Conservation (phyloP, 352 stramenopile species). For the Phytophthora litchii region DNA sequence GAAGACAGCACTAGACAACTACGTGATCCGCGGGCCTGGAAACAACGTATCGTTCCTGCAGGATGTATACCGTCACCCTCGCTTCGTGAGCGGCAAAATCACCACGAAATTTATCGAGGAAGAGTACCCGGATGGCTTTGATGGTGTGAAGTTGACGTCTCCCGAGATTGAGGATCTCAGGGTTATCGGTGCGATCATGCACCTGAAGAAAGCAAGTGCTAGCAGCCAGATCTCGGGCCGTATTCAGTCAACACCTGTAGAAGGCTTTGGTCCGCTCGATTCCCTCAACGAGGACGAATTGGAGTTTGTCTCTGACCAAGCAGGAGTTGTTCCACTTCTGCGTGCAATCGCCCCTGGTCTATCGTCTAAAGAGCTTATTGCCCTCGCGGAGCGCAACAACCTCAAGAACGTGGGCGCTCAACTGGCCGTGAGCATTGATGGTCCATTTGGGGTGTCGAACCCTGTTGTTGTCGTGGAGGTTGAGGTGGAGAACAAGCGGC, state of each 20-base stretch:
- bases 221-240: slow-evolving; percentile 40
- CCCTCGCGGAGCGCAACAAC: slow-evolving; percentile 51
- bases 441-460: slow-evolving; percentile 53
- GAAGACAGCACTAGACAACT: slow-evolving; percentile 91
- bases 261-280: slow-evolving; percentile 12
- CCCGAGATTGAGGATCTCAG: slow-evolving; percentile 76
- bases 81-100: slow-evolving; percentile 93
- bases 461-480: slow-evolving; percentile 56
- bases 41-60: slow-evolving; percentile 96
- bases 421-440: slow-evolving; percentile 63
- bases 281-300: slow-evolving; percentile 46
- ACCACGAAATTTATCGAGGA: slow-evolving; percentile 97
- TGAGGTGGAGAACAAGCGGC: slow-evolving; percentile 47
- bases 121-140: slow-evolving; percentile 96
- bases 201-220: slow-evolving; percentile 51
- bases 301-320: slow-evolving; percentile 39
- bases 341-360: slow-evolving; percentile 37
- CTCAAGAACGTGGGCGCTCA: slow-evolving; percentile 45
- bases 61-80: slow-evolving; percentile 91
- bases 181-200: slow-evolving; percentile 77
- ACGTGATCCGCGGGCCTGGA: slow-evolving; percentile 93
- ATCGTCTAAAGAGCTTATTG: slow-evolving; percentile 42
- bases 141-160: slow-evolving; percentile 70
- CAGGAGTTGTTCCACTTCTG: slow-evolving; percentile 44
- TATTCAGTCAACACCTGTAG: slow-evolving; percentile 22